These are phyloP conservation scores for Lepiota brunneoincarnata DNA, from an alignment of 768 basidiomycete species.

Conservation along the genomic window DNA sequence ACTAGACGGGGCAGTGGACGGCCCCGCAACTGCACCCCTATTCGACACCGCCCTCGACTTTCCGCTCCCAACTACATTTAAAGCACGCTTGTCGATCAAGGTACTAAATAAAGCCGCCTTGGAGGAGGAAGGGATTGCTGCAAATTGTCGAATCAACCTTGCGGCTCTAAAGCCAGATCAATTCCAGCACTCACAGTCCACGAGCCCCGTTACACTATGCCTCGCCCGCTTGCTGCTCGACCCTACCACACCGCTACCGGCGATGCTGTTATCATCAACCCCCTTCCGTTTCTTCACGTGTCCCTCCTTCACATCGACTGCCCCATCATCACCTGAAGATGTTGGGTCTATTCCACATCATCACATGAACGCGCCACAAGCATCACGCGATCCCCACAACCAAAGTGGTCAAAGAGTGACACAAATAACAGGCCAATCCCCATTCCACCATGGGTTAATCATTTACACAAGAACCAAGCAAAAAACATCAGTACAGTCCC, in stretches of 20 bases:
- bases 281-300: slow-evolving; percentile 6
- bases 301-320: neutral
- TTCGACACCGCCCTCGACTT: neutral
- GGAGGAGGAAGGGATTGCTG: no score
- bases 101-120: no score
- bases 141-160: no score
- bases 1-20: neutral
- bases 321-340: neutral
- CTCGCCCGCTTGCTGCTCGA: slow-evolving; percentile 1
- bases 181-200: neutral
- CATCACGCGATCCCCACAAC: no score
- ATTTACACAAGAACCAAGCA: neutral
- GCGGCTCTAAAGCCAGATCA: neutral
- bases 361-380: no score
- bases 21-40: neutral
- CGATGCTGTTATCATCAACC: neutral
- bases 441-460: no score
- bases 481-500: neutral
- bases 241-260: neutral
- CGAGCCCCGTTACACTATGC: neutral
- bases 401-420: no score
- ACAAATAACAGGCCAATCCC: no score
- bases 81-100: no score
- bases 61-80: neutral
- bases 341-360: neutral